Base-by-base conservation (phyloP, 768 basidiomycete species). In the Cystofilobasidium capitatum region DNA sequence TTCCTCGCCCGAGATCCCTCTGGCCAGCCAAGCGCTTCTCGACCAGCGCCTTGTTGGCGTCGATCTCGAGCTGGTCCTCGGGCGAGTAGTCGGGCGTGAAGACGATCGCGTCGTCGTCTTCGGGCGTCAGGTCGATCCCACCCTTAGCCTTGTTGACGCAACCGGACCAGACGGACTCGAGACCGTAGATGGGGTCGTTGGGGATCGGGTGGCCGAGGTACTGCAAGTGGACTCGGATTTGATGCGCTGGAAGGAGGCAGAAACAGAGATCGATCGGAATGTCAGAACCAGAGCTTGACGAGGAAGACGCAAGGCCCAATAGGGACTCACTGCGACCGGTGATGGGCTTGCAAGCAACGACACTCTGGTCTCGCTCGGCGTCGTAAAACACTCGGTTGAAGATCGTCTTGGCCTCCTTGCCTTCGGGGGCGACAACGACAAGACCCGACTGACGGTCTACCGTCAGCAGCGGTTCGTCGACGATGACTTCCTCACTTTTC, bases 371-470 rank as follows among this genome's bases (percentile, higher is more conserved):
- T 2, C 89, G 87, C 66, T 81, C 81, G 29, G 79, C 77, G 75
- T 98, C 91, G 74, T 97, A 96, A 55, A 81, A 85, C 62, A 96
- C 78, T 39, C 86, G 81, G 58, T 82, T 86, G 78, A 99, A 98
- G 6, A 91, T 82, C 0, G 96, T 99, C 76, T 88, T 88, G 0
- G 94, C 89, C 22, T 82, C 91, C 82, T 97, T 92, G 49, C 96
- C 96, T 10, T 29, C 86, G 0, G 93, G 91, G 74, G 96, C 91
- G 20, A 97, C 89, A 61, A 98, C 87, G 69, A 97, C 97, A 55
- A 99, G 78, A 4, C 96, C 96, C 86, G 97, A 92, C 75, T 97
- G 93, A 61, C 92, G 82, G 77, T 99, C 96, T 1, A 97, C 85
- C 0, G 91, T 92, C 66, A 99, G 77, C 9, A 99, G 78, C 1